A percentile compares a stretch with the other conserved stretches of the same genome.
Evolutionary conservation across 352 stramenopile species (phyloP).

Genomic region (Blastocystis sp.): DNA sequence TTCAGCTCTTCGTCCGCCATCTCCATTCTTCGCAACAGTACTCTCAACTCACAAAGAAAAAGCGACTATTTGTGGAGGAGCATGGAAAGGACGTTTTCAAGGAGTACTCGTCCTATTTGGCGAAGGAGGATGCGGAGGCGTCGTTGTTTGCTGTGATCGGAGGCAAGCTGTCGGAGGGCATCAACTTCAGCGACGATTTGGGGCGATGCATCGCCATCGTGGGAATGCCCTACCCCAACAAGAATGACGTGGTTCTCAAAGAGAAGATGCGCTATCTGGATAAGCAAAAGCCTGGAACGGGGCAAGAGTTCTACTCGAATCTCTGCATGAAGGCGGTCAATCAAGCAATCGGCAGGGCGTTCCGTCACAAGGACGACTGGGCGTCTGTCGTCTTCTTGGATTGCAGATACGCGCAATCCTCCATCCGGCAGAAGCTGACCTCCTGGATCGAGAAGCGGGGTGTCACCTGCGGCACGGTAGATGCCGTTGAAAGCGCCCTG

Average conservation of each 20-base stretch:
- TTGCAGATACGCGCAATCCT: conserved; percentile 83
- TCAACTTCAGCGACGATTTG: conserved; percentile 98
- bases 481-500: neutral
- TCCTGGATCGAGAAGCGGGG: conserved; percentile 48
- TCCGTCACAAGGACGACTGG: conserved; percentile 96
- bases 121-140: conserved; percentile 75
- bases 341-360: conserved; percentile 95
- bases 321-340: conserved; percentile 98
- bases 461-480: neutral
- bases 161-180: conserved; percentile 98
- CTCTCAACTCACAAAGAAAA: conserved; percentile 85
- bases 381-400: conserved; percentile 94
- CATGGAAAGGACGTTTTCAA: conserved; percentile 89
- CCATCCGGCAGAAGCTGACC: conserved; percentile 22
- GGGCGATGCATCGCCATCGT: conserved; percentile 95
- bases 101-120: conserved; percentile 82
- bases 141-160: conserved; percentile 95
- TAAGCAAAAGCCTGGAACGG: conserved; percentile 78
- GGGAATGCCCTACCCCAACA: conserved; percentile 95
- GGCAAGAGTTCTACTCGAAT: conserved; percentile 92
- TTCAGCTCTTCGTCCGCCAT: conserved; percentile 84
- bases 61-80: conserved; percentile 90
- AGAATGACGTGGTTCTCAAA: conserved; percentile 90
- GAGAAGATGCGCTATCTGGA: conserved; percentile 95
- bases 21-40: conserved; percentile 86